phyloP scores from a whole-genome alignment of 2,329 filamentous ascomycete species.

The Sporothrix brunneoviolacea region DNA sequence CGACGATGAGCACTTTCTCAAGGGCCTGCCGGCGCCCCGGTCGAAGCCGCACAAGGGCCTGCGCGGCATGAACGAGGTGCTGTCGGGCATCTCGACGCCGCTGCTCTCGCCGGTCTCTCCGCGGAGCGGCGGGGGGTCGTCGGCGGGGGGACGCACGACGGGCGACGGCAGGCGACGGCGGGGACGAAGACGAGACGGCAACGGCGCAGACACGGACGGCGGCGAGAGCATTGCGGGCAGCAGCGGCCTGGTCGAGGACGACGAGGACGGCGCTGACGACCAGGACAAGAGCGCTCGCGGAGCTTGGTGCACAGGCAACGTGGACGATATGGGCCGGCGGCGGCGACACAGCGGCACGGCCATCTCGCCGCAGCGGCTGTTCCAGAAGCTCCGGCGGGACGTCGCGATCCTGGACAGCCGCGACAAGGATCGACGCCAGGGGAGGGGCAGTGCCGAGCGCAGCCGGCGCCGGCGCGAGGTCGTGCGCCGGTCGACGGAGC shows the following conservation, averaged over 20 bases:
- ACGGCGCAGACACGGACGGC: neutral
- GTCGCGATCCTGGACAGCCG: slow-evolving; percentile 4
- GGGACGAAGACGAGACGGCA: neutral
- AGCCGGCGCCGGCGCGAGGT: slow-evolving; percentile 43
- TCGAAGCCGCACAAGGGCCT: slow-evolving; percentile 69
- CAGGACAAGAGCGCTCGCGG: no score
- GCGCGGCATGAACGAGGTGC: slow-evolving; percentile 50
- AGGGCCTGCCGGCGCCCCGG: slow-evolving; percentile 76
- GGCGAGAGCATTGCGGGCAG: slow-evolving; percentile 9
- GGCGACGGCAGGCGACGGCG: neutral
- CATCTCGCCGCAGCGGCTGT: slow-evolving; percentile 11
- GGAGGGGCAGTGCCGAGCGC: slow-evolving; percentile 26
- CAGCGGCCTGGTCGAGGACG: slow-evolving; percentile 15
- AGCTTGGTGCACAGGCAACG: no score
- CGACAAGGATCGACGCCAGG: slow-evolving; percentile 20
- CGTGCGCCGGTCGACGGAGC: slow-evolving; percentile 46
- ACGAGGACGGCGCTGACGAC: slow-evolving; percentile 33
- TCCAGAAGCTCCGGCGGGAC: slow-evolving; percentile 20
- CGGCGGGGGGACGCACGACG: neutral
- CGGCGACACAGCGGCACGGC: slow-evolving; percentile 21
- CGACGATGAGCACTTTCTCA: slow-evolving; percentile 86
- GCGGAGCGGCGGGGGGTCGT: neutral
- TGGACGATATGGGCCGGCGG: no score
- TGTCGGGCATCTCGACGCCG: slow-evolving; percentile 51
- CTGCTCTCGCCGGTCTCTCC: slow-evolving; percentile 41